Evolutionary conservation across 2,329 filamentous ascomycete species (phyloP).

Genomic region (Thelonectria olida): DNA sequence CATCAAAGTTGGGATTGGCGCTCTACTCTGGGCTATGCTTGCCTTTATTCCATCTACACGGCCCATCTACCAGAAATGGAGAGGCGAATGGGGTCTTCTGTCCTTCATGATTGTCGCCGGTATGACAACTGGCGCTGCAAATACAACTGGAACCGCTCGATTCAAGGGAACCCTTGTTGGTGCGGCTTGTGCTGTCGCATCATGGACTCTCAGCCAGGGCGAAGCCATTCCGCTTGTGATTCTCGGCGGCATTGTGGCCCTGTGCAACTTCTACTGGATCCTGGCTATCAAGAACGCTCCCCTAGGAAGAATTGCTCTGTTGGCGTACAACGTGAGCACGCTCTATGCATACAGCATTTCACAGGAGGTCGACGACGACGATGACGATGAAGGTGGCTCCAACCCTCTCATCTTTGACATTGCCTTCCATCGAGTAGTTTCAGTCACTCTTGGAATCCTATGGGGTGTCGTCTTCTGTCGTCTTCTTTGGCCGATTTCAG

Average conservation of each 20-base stretch:
- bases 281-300: conserved; percentile 85
- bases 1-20: conserved; percentile 91
- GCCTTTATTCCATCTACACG: conserved; percentile 84
- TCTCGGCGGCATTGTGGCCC: conserved; percentile 82
- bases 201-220: conserved; percentile 80
- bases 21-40: conserved; percentile 87
- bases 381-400: conserved; percentile 88
- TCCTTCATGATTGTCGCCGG: conserved; percentile 98
- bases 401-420: conserved; percentile 90
- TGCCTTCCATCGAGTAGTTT: conserved; percentile 84
- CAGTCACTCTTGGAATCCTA: conserved; percentile 85
- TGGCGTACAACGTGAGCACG: conserved; percentile 95
- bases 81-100: conserved; percentile 95
- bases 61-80: conserved; percentile 85
- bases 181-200: conserved; percentile 75
- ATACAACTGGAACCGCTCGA: conserved; percentile 88
- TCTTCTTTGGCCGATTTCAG: conserved; percentile 93
- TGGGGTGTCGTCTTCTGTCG: conserved; percentile 94
- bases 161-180: conserved; percentile 89
- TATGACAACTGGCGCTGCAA: conserved; percentile 96
- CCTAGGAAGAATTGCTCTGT: conserved; percentile 90
- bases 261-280: conserved; percentile 91
- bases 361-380: conserved; percentile 79
- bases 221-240: conserved; percentile 81
- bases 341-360: conserved; percentile 93